Evolutionary conservation across 164 flowering plant species (phyloP).

Genomic region (Chimonanthus praecox): DNA sequence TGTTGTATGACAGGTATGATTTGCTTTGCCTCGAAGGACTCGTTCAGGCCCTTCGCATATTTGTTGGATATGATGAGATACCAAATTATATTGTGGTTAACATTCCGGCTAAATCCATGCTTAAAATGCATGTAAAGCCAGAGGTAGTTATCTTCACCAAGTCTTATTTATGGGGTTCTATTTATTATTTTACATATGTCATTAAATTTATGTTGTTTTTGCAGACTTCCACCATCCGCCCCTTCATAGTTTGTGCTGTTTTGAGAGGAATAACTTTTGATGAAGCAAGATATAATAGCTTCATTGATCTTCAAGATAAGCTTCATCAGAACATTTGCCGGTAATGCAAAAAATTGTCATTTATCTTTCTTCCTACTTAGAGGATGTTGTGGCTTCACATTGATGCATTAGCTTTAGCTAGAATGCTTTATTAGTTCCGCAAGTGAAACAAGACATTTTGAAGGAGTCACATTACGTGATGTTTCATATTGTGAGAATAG

Average conservation of each 20-base stretch:
- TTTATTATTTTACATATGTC: background rate
- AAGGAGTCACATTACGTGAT: too few relatives aligned
- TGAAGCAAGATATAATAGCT: slow-evolving; percentile 83
- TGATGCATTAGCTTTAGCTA: too few relatives aligned
- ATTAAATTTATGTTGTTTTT: slow-evolving; percentile 5
- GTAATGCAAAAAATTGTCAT: slow-evolving; percentile 23
- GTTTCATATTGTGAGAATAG: too few relatives aligned
- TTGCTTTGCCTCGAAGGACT: slow-evolving; percentile 97
- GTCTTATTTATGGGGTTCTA: background rate
- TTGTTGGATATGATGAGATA: slow-evolving; percentile 45
- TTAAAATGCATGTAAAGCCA: slow-evolving; percentile 73
- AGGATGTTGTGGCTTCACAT: too few relatives aligned
- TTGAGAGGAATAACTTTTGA: slow-evolving; percentile 77
- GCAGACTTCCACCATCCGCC: slow-evolving; percentile 78
- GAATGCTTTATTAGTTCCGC: too few relatives aligned
- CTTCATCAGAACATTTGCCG: slow-evolving; percentile 97
- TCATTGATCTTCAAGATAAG: slow-evolving; percentile 96
- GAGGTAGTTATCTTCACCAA: slow-evolving; percentile 40
- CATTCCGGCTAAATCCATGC: slow-evolving; percentile 45
- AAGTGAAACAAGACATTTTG: too few relatives aligned
- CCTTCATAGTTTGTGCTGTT: slow-evolving; percentile 93
- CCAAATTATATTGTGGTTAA: slow-evolving; percentile 53
- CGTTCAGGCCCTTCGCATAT: slow-evolving; percentile 71
- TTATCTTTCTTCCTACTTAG: too few relatives aligned
- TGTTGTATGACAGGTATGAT: slow-evolving; percentile 50